Base-by-base conservation (phyloP, 2,329 filamentous ascomycete genomes). In the Arachnopeziza araneosa region DNA sequence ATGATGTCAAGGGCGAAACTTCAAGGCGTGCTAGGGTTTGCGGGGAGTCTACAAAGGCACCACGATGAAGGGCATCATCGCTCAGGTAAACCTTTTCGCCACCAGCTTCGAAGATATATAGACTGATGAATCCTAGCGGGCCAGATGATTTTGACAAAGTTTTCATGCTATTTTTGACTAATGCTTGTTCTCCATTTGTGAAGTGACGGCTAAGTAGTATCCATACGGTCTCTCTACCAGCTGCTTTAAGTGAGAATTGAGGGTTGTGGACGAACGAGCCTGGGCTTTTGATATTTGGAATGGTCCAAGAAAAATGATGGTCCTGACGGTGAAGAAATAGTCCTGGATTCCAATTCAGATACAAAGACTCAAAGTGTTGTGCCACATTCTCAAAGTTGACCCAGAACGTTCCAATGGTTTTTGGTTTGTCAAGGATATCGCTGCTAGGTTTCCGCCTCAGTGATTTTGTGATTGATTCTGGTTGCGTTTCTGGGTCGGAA, bases 341-440 rank as follows among this genome's bases (percentile, higher is more conserved):
- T 0, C 83, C 82, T 0, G 95, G 93, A 66, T 96, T 97, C 95
- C 95, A 99, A 75, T 98, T 99, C 58, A 99, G 80, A 73, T 98
- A 99, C 66, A 99, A 84, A 21, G 93, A 96, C 72, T 98, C 92
- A 64, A 97, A 99, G 71, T 96, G 87, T 69, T 96, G 92, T 44
- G 91, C 83, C 3, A 97, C 86, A 65, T 92, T 90, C 67, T 96
- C 90, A 26, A 95, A 85, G 24, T 88, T 86, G 76, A 98, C 96
- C 93, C 95, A 98, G 71, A 96, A 96, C 0, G 89, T 91, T n/a
- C 92, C 91, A 0, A 88, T 2, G 50, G 55, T 72, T 58, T 19
- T 50, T 63, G 62, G n/a, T 36, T 65, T 65, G 50, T 70, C 63
- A 24, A 64, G 58, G 6, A 70, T 21, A 21, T 30, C 36, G 10